Percentiles rank a stretch among this genome's conserved stretches.
Evolutionary conservation across 805 yeast genomes (phyloP).

Genomic region (Yarrowia bubula): DNA sequence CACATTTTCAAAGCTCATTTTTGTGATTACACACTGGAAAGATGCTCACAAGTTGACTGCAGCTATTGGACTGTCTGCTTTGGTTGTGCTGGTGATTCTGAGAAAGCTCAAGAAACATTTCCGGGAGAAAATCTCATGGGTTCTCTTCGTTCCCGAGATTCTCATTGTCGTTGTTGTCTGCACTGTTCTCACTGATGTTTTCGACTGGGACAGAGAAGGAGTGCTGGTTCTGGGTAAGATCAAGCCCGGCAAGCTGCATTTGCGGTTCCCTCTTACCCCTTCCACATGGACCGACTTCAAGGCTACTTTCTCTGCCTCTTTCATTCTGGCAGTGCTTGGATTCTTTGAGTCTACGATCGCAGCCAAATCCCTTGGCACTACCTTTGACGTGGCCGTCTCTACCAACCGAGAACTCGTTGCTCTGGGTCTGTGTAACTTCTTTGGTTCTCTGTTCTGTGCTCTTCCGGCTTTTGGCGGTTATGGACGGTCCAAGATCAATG

Average conservation of each 20-base stretch:
- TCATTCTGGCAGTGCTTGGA: constrained; percentile 80
- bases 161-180: constrained; percentile 65
- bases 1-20: constrained; percentile 65
- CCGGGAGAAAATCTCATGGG: constrained; percentile 39
- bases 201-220: constrained; percentile 44
- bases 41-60: constrained; percentile 59
- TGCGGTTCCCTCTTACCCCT: constrained; percentile 58
- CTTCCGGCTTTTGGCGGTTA: constrained; percentile 95
- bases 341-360: constrained; percentile 94
- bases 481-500: constrained; percentile 87
- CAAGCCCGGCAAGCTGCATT: constrained; percentile 48
- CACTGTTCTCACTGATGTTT: constrained; percentile 51
- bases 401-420: constrained; percentile 91
- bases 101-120: constrained; percentile 46
- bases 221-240: constrained; percentile 72
- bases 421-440: constrained; percentile 70
- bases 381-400: constrained; percentile 60
- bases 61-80: constrained; percentile 54
- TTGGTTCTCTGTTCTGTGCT: constrained; percentile 56
- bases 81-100: constrained; percentile 47
- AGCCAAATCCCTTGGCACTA: constrained; percentile 76
- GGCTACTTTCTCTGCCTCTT: constrained; percentile 62
- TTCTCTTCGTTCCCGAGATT: constrained; percentile 80
- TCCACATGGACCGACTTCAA: constrained; percentile 50
- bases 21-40: constrained; percentile 50